Evolutionary conservation across 805 yeast species (phyloP).

Genomic region (Lachancea kluyveri): DNA sequence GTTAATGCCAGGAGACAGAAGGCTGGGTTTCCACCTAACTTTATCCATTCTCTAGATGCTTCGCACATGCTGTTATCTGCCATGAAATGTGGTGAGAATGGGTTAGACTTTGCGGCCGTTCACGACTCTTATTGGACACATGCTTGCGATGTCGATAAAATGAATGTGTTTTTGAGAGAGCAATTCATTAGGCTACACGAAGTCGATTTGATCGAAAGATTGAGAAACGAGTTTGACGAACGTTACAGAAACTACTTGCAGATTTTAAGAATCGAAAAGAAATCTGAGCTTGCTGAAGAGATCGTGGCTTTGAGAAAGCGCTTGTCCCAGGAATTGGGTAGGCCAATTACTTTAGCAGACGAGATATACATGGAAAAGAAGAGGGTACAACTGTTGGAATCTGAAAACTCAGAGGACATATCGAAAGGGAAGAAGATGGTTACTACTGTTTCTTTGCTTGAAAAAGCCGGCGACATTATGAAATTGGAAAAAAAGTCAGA

Average conservation of each 20-base stretch:
- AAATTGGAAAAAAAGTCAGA: conserved; percentile 24
- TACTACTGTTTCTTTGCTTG: conserved; percentile 63
- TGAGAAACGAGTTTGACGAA: conserved; percentile 72
- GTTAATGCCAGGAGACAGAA: conserved; percentile 87
- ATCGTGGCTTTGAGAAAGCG: conserved; percentile 45
- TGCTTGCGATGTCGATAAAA: conserved; percentile 69
- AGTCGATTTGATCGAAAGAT: conserved; percentile 60
- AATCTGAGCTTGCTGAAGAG: conserved; percentile 43
- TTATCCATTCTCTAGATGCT: conserved; percentile 91
- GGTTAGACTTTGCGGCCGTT: conserved; percentile 82
- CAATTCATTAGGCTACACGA: conserved; percentile 75
- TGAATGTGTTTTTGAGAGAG: conserved; percentile 68
- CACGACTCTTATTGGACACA: conserved; percentile 99
- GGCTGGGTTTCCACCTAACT: conserved; percentile 94
- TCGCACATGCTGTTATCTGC: conserved; percentile 95
- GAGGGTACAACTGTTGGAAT: conserved; percentile 49
- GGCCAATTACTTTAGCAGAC: conserved; percentile 58
- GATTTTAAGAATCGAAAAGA: conserved; percentile 47
- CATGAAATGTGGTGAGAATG: conserved; percentile 57
- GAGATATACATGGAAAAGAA: conserved; percentile 67
- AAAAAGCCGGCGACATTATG: conserved; percentile 25
- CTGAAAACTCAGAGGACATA: conserved; percentile 45
- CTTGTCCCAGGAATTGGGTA: conserved; percentile 43
- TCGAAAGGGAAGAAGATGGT: conserved; percentile 47
- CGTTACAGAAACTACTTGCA: conserved; percentile 72